Evolutionary conservation across 2,329 filamentous ascomycete genomes (phyloP), one percentile per base, ranked within the genome.

Genomic region (Ilyonectria destructans): DNA sequence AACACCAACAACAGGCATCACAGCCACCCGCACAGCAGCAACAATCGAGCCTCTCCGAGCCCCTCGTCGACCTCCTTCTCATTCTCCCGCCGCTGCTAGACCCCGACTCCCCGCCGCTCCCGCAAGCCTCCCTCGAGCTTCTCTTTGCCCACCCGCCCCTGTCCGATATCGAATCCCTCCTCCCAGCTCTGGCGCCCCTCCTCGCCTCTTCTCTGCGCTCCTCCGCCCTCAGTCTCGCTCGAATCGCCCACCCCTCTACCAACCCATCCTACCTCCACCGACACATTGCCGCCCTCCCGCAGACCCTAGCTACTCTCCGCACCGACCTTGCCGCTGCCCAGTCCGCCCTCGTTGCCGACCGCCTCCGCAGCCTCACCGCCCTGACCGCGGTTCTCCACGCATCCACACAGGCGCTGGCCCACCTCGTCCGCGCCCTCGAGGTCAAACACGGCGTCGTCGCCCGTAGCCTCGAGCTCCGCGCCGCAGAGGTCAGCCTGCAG

Each of bases 201-300:
- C 68, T 90, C 19, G 88, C 88, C 3, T 74, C 81, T 0, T 80
- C 82, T n/a, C 82, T 91, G 0, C 85, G 86, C 61, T 75, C 81
- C 1, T 83, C 84, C 15, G 88, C 88, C 29, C 79, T 84, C 15
- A 74, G 81, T 17, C 81, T 90, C 26, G 83, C 86, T 1, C 84
- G 87, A 45, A 80, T 87, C 37, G 77, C 82, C 3, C 82, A 85
- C 69, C 86, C 87, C 0, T 80, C 80, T 17, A 88, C 85, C 1
- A 88, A 88, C 76, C 82, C 87, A 0, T 87, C 87, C 21, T 88
- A 84, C 74, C 80, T 90, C n/a, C 89, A 91, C 80, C 88, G 89
- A 21, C 78, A 83, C 26, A 85, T 91, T 57, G 82, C 88, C 1
- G 79, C 82, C 19, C 80, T 92, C 2, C 80, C 85, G 0, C 69